These are phyloP conservation scores for Hibiscus trionum DNA, from an alignment of 345 rosid species.

Conservation along the genomic window DNA sequence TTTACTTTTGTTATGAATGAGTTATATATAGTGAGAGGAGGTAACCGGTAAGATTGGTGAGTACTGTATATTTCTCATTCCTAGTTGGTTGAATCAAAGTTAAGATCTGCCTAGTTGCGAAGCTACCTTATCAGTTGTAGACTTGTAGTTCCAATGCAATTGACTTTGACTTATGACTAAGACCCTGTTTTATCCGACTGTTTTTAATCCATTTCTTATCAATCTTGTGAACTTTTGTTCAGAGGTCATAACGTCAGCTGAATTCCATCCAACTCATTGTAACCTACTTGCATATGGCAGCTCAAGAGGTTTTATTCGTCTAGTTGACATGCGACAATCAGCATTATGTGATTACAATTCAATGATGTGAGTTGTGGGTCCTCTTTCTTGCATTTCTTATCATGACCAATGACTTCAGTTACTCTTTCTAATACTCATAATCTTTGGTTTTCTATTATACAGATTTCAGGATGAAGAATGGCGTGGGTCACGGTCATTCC, in stretches of 20 bases:
- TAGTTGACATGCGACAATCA: slow-evolving; percentile 66
- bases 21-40: background rate
- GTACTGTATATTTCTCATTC: background rate
- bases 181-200: background rate
- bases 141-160: background rate
- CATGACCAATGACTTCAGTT: background rate
- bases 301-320: slow-evolving; percentile 57
- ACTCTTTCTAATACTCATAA: slow-evolving; percentile 12
- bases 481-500: slow-evolving; percentile 43
- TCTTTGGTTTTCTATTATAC: slow-evolving; percentile 18
- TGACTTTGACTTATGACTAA: background rate
- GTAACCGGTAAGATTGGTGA: background rate
- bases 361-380: slow-evolving; percentile 38
- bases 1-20: background rate
- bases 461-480: slow-evolving; percentile 48
- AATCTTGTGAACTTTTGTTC: slow-evolving; percentile 17
- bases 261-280: slow-evolving; percentile 60
- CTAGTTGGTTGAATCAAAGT: background rate
- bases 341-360: slow-evolving; percentile 51
- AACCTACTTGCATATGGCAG: slow-evolving; percentile 62
- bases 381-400: background rate
- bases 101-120: background rate
- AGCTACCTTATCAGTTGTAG: background rate
- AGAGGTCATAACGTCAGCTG: slow-evolving; percentile 70
- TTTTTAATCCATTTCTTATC: slow-evolving; percentile 8